Evolutionary conservation across 805 yeast genomes (phyloP).

Genomic region (Teunomyces kruisii): DNA sequence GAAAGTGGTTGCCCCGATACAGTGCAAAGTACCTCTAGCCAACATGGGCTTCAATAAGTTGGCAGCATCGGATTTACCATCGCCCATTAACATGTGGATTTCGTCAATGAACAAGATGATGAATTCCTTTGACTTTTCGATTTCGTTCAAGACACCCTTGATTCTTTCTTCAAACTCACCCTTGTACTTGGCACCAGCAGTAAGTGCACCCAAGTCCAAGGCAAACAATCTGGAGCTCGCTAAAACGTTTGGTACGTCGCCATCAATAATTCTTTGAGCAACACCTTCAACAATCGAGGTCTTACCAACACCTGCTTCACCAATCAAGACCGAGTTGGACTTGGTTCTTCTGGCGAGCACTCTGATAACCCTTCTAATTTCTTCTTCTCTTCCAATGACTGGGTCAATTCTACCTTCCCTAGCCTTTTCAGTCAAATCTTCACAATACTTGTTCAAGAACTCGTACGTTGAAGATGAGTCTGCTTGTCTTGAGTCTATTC

Average conservation of each 20-base stretch:
- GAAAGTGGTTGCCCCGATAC: constrained; percentile 97
- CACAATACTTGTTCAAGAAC: constrained; percentile 84
- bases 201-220: constrained; percentile 90
- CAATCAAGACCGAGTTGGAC: constrained; percentile 93
- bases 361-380: constrained; percentile 90
- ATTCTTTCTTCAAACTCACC: constrained; percentile 98
- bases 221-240: constrained; percentile 81
- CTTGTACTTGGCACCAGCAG: constrained; percentile 98
- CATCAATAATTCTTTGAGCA: constrained; percentile 93
- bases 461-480: constrained; percentile 85
- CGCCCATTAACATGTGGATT: constrained; percentile 99
- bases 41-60: constrained; percentile 94
- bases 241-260: constrained; percentile 89
- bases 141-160: constrained; percentile 93
- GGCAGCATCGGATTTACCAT: constrained; percentile 96
- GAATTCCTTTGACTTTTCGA: constrained; percentile 82
- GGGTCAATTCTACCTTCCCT: constrained; percentile 95
- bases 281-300: constrained; percentile 98
- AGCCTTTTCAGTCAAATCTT: constrained; percentile 91
- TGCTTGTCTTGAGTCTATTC: constrained; percentile 91
- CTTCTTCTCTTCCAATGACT: constrained; percentile 98
- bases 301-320: constrained; percentile 99
- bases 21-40: constrained; percentile 94
- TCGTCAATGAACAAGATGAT: constrained; percentile 94
- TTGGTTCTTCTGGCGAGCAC: constrained; percentile 96